Evolutionary conservation across 1,284 basidiomycete genomes (phyloP).

Genomic region (Neotropicomus parvogracilis): DNA sequence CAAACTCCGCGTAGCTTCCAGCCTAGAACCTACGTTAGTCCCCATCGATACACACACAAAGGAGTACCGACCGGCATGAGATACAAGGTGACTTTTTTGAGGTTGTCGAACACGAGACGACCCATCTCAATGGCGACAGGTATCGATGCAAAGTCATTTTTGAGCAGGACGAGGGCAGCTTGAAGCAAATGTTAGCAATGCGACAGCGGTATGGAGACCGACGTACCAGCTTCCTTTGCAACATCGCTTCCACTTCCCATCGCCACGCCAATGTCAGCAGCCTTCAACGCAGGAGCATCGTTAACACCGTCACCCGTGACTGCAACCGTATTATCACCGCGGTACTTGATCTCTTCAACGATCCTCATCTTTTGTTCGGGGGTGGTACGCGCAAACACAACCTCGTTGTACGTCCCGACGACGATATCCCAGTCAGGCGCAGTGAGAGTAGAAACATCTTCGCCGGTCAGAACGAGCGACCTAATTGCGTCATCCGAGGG

Average conservation of each 20-base stretch:
- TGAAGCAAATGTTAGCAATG: background rate
- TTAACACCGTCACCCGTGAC: constrained; percentile 60
- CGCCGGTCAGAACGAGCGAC: constrained; percentile 43
- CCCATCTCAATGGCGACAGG: constrained; percentile 43
- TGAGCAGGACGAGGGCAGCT: constrained; percentile 33
- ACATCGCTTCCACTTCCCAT: constrained; percentile 88
- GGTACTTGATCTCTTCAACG: constrained; percentile 50
- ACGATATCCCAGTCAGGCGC: constrained; percentile 46
- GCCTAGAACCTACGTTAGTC: constrained; percentile 12
- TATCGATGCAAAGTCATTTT: constrained; percentile 38
- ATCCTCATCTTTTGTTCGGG: constrained; percentile 61
- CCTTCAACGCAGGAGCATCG: constrained; percentile 62
- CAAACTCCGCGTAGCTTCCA: constrained; percentile 35
- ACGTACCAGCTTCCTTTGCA: constrained; percentile 57
- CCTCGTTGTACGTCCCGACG: constrained; percentile 48
- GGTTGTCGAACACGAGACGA: constrained; percentile 58
- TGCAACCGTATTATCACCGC: constrained; percentile 46
- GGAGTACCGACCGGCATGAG: constrained; percentile 34
- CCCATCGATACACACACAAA: background rate
- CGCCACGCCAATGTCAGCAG: constrained; percentile 82
- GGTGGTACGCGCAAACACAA: constrained; percentile 61
- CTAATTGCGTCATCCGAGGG: constrained; percentile 31
- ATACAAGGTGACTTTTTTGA: constrained; percentile 45
- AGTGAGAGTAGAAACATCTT: constrained; percentile 43
- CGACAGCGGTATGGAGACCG: background rate